Base-by-base conservation (phyloP, 2,329 filamentous ascomycete species). In the Exophiala viscosa region DNA sequence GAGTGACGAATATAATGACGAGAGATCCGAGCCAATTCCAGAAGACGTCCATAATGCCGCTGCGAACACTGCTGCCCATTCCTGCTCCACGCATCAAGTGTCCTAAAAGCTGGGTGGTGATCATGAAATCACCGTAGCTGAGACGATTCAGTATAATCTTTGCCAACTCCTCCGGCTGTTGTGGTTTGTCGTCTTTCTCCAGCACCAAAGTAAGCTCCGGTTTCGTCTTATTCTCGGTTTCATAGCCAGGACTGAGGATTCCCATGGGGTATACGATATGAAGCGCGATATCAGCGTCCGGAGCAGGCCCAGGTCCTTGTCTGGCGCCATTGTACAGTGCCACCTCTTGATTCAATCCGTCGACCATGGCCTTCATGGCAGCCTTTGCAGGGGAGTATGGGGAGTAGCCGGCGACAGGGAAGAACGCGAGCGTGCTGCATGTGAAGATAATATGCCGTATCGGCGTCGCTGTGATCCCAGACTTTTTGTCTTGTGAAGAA, bases 401-500 rank as follows among this genome's bases (percentile, higher is more conserved):
- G 0, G 78, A 79, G 70, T 99, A 99, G 20, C 93, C 93, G 10
- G 85, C 81, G 32, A 96, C 70, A 10, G 88, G 82, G 63, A 86
- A 84, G 63, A 96, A 86, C 1, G 87, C 87, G 14, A 85, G 73
- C 5, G 86, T 80, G 17, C 87, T 93, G 13, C 85, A 84, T 1
- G 93, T 97, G 71, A 97, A 88, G 66, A 99, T 83, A 59, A 99
- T 78, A 70, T 97, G 92, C 49, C 86, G 82, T 8, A 85, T 76
- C 57, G 73, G 71, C 56, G 67, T 69, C 44, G 54, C 60, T 62
- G 59, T 57, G 14, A 51, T 42, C 42, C n/a, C n/a, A n/a, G n/a
- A n/a, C n/a, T 64, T 65, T 8, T 59, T 33, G 42, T 47, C 23
- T 28, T 20, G 15, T 2, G 48, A 34, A 3, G 51, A 35, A 5